Base-by-base conservation (phyloP, 495 filamentous ascomycete species). In the Annulohypoxylon bovei region DNA sequence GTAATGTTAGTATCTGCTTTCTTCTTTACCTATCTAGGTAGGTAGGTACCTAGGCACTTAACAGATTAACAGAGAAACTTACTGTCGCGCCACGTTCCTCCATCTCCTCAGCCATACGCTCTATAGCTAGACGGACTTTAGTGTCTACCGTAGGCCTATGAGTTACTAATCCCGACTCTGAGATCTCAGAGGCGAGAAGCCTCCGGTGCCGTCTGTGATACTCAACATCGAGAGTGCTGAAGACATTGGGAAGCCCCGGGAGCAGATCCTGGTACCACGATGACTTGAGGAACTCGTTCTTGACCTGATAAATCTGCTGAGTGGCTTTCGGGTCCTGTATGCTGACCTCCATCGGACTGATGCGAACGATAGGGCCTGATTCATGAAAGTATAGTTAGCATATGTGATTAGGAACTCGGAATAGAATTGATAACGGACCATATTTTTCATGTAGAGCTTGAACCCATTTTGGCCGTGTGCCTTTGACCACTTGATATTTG, bases 361-460 rank as follows among this genome's bases (percentile, higher is more conserved):
- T 71, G 7, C 84, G 83, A 18, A 85, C 82, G 28, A 84, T 66
- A 4, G 82, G 77, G 18, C 82, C 80, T 84, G 8, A 5, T 53
- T 16, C 0, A 33, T 25, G 23, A 25, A 23, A 25, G 3, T 9
- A 27, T 55, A 33, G 52, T 57, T 28, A 58, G 46, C 9, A 37
- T 20, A 18, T 12, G 18, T 2, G 9, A 11, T 25, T 3, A 4
- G 18, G 5, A 25, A 8, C 9, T 27, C 0, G 9, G 9, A 25
- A 23, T 47, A 25, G 3, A 11, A 8, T 30, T 2, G 46, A 50
- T 56, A 12, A 44, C 71, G 6, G 57, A 81, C 82, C 82, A 64
- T 84, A 84, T 77, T 78, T 66, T 50, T 79, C 52, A 60, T 85
- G 83, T 3, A 85, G 73, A 0, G 22, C 4, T n/a, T 85, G 81